Conservation (phyloP, 2,329 filamentous ascomycete genomes). For the Chaetomium globosum region DNA sequence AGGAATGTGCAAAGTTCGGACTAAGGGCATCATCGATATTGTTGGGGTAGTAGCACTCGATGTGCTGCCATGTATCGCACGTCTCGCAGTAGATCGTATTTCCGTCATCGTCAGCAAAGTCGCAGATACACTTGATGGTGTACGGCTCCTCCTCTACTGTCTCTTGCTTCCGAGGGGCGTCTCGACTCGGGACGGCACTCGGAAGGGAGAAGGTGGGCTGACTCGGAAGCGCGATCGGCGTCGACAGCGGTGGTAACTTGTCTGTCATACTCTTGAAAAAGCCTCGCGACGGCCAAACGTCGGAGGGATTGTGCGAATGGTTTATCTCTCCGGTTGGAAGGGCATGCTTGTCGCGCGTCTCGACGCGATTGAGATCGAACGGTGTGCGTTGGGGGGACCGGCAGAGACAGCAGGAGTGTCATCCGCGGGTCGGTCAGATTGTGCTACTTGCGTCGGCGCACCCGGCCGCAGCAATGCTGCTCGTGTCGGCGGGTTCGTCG, state of each 20-base stretch:
- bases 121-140: constrained; percentile 97
- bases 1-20: constrained; percentile 77
- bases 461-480: constrained; percentile 17
- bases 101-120: constrained; percentile 91
- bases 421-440: constrained; percentile 30
- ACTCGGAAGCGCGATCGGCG: constrained; percentile 60
- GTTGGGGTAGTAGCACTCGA: constrained; percentile 86
- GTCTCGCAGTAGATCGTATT: constrained; percentile 95
- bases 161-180: constrained; percentile 54
- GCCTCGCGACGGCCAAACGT: constrained; percentile 48
- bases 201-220: constrained; percentile 51
- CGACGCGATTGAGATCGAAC: constrained; percentile 41
- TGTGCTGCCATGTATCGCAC: constrained; percentile 98
- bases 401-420: constrained; percentile 30
- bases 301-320: constrained; percentile 46
- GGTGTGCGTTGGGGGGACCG: constrained; percentile 24
- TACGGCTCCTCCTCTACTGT: constrained; percentile 77
- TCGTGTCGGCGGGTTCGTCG: constrained; percentile 11
- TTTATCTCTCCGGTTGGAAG: constrained; percentile 57
- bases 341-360: constrained; percentile 61
- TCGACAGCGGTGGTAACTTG: constrained; percentile 56
- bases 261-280: constrained; percentile 64
- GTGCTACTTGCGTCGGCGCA: constrained; percentile 26
- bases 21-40: constrained; percentile 72
- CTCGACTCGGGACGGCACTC: constrained; percentile 45